Conservation (phyloP, 768 basidiomycete species). For the Russula sp. region DNA sequence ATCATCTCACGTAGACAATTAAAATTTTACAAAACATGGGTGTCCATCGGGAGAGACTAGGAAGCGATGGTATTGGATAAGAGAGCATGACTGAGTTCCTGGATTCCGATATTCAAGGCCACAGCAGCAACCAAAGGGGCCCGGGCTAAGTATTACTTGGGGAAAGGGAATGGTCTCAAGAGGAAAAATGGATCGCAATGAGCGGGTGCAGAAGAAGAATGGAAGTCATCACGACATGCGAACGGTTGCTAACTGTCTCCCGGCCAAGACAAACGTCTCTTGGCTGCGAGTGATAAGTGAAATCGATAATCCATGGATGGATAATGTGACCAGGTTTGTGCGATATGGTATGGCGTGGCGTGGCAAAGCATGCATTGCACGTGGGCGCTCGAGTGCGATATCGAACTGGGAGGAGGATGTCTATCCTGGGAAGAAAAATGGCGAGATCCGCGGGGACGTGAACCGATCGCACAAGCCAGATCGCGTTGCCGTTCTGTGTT, state of each 20-base stretch:
- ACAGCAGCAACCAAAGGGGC: neutral
- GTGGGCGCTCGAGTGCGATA: neutral
- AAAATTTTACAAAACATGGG: neutral
- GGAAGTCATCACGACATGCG: neutral
- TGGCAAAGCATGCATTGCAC: neutral
- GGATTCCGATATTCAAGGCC: neutral
- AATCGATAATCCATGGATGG: slow-evolving; percentile 10
- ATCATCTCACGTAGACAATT: neutral
- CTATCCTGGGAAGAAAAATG: slow-evolving; percentile 16
- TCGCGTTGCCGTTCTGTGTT: slow-evolving; percentile 18
- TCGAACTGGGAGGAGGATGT: neutral
- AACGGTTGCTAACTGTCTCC: neutral
- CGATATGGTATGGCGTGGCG: neutral
- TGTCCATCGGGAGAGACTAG: neutral
- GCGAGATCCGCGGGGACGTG: slow-evolving; percentile 21
- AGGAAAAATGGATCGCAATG: slow-evolving; percentile 9
- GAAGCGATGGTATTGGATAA: slow-evolving; percentile 8
- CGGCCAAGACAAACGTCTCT: neutral
- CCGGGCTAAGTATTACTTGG: neutral
- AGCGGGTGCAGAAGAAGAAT: slow-evolving; percentile 6
- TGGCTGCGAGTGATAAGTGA: neutral
- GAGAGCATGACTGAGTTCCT: neutral
- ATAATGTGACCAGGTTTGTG: slow-evolving; percentile 6
- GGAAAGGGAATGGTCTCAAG: neutral
- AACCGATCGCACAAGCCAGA: slow-evolving; percentile 20